A percentile compares a stretch with the other conserved stretches of the same genome.
Evolutionary conservation across 139 green algal genomes (phyloP).

Genomic region (Coelastrella sp.): DNA sequence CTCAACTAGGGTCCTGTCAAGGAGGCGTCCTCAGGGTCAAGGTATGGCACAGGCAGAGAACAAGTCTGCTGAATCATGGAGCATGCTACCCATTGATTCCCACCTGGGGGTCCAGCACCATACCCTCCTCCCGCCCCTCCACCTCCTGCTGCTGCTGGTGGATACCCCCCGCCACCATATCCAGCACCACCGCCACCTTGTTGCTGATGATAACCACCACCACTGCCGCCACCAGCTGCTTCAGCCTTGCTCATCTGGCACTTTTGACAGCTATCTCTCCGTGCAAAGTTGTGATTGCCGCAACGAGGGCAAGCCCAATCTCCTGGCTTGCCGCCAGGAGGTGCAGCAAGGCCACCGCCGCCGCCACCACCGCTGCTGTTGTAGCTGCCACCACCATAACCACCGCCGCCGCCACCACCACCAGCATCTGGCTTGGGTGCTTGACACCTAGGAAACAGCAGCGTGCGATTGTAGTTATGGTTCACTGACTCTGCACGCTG

Average conservation of each 20-base stretch:
- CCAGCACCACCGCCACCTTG: background rate
- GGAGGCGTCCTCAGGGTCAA: no score
- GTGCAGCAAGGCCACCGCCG: conserved; percentile 13
- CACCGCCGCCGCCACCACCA: conserved; percentile 44
- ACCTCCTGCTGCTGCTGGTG: no score
- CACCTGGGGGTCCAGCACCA: no score
- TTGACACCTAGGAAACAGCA: background rate
- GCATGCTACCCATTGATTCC: no score
- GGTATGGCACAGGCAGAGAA: no score
- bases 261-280: conserved; percentile 76
- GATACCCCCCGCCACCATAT: conserved; percentile 38
- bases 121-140: background rate
- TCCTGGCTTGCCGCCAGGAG: conserved; percentile 49
- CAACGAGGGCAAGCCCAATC: conserved; percentile 82
- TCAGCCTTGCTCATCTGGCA: conserved; percentile 70
- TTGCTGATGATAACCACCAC: background rate
- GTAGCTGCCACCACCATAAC: background rate
- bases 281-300: conserved; percentile 81
- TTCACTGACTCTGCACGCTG: no score
- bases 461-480: background rate
- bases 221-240: conserved; percentile 40
- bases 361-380: conserved; percentile 49
- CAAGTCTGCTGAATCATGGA: no score
- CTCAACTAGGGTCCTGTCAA: no score
- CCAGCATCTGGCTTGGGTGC: background rate